phyloP scores from a whole-genome alignment of 768 basidiomycete genomes.

The Chalciporus sphaerocephalus region DNA sequence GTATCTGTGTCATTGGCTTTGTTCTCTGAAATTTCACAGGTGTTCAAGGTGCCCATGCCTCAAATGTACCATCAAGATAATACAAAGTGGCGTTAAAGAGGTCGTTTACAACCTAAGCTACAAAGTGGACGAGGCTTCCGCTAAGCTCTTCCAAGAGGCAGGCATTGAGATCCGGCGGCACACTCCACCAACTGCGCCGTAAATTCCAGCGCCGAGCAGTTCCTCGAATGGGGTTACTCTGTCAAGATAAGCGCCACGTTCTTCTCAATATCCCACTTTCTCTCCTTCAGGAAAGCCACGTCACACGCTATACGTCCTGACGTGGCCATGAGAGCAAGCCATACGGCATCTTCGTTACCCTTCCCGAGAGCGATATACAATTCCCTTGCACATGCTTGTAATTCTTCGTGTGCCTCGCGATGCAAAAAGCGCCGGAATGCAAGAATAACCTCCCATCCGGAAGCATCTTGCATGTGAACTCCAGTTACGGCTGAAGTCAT shows the following conservation, averaged over 20 bases:
- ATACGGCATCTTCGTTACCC: conserved; percentile 77
- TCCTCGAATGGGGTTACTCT: conserved; percentile 20
- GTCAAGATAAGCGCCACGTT: conserved; percentile 34
- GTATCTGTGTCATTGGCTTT: conserved; percentile 26
- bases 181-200: conserved; percentile 39
- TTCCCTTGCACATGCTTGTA: conserved; percentile 61
- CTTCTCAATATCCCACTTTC: conserved; percentile 58
- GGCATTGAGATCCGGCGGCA: conserved; percentile 78
- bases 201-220: conserved; percentile 4
- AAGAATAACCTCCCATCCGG: conserved; percentile 79
- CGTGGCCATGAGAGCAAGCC: conserved; percentile 68
- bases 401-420: conserved; percentile 59
- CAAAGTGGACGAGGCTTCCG: conserved; percentile 92
- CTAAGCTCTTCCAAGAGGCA: conserved; percentile 71
- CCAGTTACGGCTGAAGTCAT: conserved; percentile 62
- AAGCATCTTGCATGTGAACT: conserved; percentile 66
- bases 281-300: conserved; percentile 48
- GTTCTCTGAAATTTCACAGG: not conserved
- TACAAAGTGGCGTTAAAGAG: conserved; percentile 86
- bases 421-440: conserved; percentile 76
- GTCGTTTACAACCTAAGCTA: conserved; percentile 95
- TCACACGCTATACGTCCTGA: conserved; percentile 37
- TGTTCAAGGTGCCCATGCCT: conserved; percentile 86
- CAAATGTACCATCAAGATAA: conserved; percentile 95
- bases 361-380: conserved; percentile 58